Evolutionary conservation across 305 asterid genomes (phyloP).

Genomic region (Galium porrigens): DNA sequence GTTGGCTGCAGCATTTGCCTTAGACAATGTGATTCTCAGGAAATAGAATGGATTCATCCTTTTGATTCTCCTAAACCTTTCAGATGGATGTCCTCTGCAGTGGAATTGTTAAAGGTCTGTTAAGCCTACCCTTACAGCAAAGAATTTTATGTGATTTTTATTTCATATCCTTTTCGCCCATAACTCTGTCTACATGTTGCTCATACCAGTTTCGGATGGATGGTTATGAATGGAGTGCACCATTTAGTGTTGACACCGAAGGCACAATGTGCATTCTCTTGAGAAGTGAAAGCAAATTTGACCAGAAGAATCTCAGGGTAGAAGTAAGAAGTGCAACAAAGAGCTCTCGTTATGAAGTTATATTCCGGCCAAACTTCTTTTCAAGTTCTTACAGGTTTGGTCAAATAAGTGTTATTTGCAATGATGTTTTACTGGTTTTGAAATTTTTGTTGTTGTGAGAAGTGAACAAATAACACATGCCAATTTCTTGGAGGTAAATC

Average conservation of each 20-base stretch:
- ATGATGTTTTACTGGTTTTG: slow-evolving; percentile 7
- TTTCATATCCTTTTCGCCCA: neutral
- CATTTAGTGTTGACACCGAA: slow-evolving; percentile 62
- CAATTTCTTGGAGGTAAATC: neutral
- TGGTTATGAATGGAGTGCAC: slow-evolving; percentile 83
- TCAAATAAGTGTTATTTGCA: slow-evolving; percentile 14
- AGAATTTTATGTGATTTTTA: neutral
- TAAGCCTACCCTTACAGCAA: neutral
- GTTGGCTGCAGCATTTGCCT: slow-evolving; percentile 65
- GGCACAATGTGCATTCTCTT: slow-evolving; percentile 66
- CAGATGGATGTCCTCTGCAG: slow-evolving; percentile 67
- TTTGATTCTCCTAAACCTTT: slow-evolving; percentile 68
- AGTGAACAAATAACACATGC: neutral
- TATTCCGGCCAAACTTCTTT: slow-evolving; percentile 66
- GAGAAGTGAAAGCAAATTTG: slow-evolving; percentile 44
- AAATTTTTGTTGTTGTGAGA: neutral
- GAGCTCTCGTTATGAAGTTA: slow-evolving; percentile 63
- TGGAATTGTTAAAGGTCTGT: slow-evolving; percentile 71
- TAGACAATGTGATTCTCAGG: slow-evolving; percentile 63
- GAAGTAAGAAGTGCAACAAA: slow-evolving; percentile 86
- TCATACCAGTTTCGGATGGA: slow-evolving; percentile 55
- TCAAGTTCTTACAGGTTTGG: slow-evolving; percentile 91
- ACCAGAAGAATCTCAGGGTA: slow-evolving; percentile 38
- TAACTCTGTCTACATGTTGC: neutral
- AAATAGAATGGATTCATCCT: slow-evolving; percentile 67